Conservation (phyloP, 2,329 filamentous ascomycete species). For the Sporothrix pseudoabietina region DNA sequence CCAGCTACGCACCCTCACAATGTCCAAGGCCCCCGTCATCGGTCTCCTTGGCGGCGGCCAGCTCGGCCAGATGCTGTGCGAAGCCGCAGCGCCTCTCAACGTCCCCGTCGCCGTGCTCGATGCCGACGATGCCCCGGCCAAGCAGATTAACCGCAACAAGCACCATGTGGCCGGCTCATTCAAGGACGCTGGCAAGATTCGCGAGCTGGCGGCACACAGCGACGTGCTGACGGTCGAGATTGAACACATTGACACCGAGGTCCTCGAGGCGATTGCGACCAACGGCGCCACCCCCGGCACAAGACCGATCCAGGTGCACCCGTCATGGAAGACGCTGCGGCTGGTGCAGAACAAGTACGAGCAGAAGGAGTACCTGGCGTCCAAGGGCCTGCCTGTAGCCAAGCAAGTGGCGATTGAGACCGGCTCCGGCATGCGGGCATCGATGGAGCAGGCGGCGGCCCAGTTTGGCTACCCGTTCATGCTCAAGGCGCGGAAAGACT, state of each 20-base stretch:
- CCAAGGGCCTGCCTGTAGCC: slow-evolving; percentile 70
- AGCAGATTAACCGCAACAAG: slow-evolving; percentile 71
- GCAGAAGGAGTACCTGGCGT: slow-evolving; percentile 79
- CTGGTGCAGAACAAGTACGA: slow-evolving; percentile 92
- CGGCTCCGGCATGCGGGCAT: slow-evolving; percentile 57
- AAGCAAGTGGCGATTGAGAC: slow-evolving; percentile 65
- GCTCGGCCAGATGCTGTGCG: slow-evolving; percentile 90
- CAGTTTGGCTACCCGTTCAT: slow-evolving; percentile 82
- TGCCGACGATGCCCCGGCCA: slow-evolving; percentile 73
- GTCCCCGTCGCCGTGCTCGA: slow-evolving; percentile 81
- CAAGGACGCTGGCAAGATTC: slow-evolving; percentile 77
- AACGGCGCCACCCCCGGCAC: slow-evolving; percentile 55
- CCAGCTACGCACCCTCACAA: not conserved
- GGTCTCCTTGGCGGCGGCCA: slow-evolving; percentile 66
- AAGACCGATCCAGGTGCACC: slow-evolving; percentile 60
- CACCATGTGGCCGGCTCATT: slow-evolving; percentile 84
- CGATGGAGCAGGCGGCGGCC: slow-evolving; percentile 64
- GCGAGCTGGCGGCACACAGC: slow-evolving; percentile 71
- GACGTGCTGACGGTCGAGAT: slow-evolving; percentile 92
- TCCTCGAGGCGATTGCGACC: slow-evolving; percentile 78
- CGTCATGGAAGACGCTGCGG: slow-evolving; percentile 82
- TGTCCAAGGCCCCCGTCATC: slow-evolving; percentile 38
- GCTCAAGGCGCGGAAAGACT: slow-evolving; percentile 87
- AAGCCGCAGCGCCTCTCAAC: slow-evolving; percentile 75
- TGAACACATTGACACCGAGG: slow-evolving; percentile 89